These are phyloP conservation scores for Exophiala lecanii-corni DNA, from an alignment of 2,329 filamentous ascomycete species.

Conservation along the genomic window DNA sequence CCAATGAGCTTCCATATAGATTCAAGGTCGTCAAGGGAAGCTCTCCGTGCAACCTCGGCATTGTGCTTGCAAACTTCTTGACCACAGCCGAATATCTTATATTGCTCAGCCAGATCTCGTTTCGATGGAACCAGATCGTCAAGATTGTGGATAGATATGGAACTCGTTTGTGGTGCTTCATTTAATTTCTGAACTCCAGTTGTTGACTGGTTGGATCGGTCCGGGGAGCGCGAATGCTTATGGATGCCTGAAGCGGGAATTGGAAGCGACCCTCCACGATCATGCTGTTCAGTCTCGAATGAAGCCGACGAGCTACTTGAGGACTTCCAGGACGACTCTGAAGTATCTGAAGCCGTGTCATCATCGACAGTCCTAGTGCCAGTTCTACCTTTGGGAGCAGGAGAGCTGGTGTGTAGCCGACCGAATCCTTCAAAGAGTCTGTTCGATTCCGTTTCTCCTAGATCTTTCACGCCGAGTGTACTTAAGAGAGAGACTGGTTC, in stretches of 20 bases:
- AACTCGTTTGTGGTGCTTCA: constrained; percentile 54
- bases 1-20: constrained; percentile 80
- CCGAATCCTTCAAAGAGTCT: constrained; percentile 62
- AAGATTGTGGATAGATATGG: constrained; percentile 65
- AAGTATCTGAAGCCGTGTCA: constrained; percentile 43
- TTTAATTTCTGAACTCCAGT: constrained; percentile 50
- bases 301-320: constrained; percentile 52
- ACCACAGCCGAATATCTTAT: constrained; percentile 77
- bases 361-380: constrained; percentile 38
- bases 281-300: constrained; percentile 42
- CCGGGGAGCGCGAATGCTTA: constrained; percentile 48
- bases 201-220: constrained; percentile 47
- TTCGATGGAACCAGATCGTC: constrained; percentile 72
- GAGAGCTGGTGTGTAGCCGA: constrained; percentile 50
- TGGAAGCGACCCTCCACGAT: constrained; percentile 44
- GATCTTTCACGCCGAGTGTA: constrained; percentile 44
- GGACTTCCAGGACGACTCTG: constrained; percentile 54
- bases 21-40: constrained; percentile 66
- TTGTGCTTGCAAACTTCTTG: constrained; percentile 82
- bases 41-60: constrained; percentile 66
- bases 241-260: constrained; percentile 32
- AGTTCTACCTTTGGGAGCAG: constrained; percentile 42
- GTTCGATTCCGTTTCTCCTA: constrained; percentile 45
- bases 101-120: constrained; percentile 68
- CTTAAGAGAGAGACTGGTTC: constrained; percentile 48